Evolutionary conservation across 768 basidiomycete genomes (phyloP).

Genomic region (Holtermanniella nyarrowii): DNA sequence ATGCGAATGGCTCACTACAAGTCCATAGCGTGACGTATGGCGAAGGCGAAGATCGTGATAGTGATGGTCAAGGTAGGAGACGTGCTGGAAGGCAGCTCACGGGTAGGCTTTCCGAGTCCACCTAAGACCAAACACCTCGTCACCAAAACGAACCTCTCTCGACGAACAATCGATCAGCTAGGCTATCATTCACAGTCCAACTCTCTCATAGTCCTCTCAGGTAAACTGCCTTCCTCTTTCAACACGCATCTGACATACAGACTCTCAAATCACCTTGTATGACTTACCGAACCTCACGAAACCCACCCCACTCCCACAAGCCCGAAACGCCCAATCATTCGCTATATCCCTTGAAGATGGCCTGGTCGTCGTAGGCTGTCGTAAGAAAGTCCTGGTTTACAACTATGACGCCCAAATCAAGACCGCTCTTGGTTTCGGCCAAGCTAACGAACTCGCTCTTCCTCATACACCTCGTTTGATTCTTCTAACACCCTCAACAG

Average conservation of each 20-base stretch:
- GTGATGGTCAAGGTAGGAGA: no score
- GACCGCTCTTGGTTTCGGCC: not conserved
- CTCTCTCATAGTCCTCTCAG: constrained; percentile 72
- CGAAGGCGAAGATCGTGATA: no score
- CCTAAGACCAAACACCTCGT: constrained; percentile 37
- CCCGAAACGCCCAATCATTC: constrained; percentile 75
- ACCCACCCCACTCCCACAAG: constrained; percentile 60
- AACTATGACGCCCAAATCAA: constrained; percentile 30
- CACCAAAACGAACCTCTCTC: constrained; percentile 44
- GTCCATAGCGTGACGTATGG: constrained; percentile 48
- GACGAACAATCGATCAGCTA: constrained; percentile 69
- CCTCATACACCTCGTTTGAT: constrained; percentile 86
- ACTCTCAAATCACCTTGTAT: constrained; percentile 61
- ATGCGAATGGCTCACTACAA: constrained; percentile 50
- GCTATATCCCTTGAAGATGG: constrained; percentile 66
- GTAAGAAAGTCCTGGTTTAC: constrained; percentile 72
- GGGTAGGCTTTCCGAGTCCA: not conserved
- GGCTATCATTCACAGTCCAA: constrained; percentile 77
- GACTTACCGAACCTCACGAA: constrained; percentile 64
- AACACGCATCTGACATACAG: constrained; percentile 43
- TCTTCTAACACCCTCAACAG: constrained; percentile 65
- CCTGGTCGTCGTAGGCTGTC: constrained; percentile 70
- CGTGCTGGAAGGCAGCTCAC: not conserved
- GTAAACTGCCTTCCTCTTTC: constrained; percentile 42
- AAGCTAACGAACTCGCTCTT: constrained; percentile 58